Percentiles rank a stretch among this genome's conserved stretches.
Conservation (phyloP, 257 asterid species). For the Jacaranda mimosifolia region DNA sequence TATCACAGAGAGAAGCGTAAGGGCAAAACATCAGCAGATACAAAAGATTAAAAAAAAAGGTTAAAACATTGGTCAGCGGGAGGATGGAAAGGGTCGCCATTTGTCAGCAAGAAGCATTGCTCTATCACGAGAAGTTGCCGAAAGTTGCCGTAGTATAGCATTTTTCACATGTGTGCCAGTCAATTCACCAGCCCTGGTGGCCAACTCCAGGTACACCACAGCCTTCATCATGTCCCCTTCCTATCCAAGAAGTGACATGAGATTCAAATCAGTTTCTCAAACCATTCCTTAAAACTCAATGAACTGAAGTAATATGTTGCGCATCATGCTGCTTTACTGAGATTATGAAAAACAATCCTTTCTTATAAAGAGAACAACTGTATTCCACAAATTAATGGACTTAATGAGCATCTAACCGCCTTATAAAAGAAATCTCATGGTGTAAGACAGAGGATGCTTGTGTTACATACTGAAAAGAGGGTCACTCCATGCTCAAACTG, state of each 20-base stretch:
- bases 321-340: slow-evolving; percentile 16
- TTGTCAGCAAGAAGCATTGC: slow-evolving; percentile 63
- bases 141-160: slow-evolving; percentile 54
- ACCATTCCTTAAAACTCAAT: slow-evolving; percentile 3
- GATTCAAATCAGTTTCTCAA: slow-evolving; percentile 28
- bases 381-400: neutral
- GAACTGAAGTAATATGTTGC: neutral
- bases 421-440: too few species aligned
- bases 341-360: neutral
- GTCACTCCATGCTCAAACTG: slow-evolving; percentile 78
- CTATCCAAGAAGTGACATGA: slow-evolving; percentile 49
- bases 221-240: slow-evolving; percentile 82
- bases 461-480: slow-evolving; percentile 65
- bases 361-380: neutral
- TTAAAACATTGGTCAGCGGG: slow-evolving; percentile 46
- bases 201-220: slow-evolving; percentile 78
- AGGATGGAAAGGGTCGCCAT: slow-evolving; percentile 69
- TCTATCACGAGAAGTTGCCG: slow-evolving; percentile 52
- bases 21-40: neutral
- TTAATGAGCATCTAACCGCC: too few species aligned
- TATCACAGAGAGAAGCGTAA: neutral
- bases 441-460: too few species aligned
- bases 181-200: slow-evolving; percentile 72
- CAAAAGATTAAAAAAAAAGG: neutral
- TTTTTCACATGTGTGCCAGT: slow-evolving; percentile 61